Percentiles rank a stretch among this genome's conserved stretches.
phyloP scores from a whole-genome alignment of 2,329 filamentous ascomycete species.

The Xylariaceae sp. region DNA sequence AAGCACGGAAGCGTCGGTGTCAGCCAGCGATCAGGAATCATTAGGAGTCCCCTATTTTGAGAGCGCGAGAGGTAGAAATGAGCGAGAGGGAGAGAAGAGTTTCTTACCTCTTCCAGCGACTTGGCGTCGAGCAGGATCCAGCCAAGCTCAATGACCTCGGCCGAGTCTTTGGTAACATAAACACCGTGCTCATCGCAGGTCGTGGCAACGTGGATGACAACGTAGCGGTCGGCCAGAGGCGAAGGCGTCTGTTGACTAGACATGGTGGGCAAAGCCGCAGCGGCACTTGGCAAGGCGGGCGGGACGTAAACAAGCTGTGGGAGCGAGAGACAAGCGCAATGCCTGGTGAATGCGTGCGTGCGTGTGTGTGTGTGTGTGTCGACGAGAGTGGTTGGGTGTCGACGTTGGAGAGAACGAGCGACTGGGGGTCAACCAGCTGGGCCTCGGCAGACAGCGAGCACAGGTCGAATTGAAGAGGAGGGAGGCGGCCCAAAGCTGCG shows the following conservation, averaged over 20 bases:
- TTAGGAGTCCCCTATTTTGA: neutral
- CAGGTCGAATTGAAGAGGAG: no score
- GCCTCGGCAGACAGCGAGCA: no score
- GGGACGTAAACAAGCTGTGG: neutral
- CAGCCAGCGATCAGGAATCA: neutral
- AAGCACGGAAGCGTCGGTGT: neutral
- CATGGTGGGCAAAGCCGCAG: conserved; percentile 34
- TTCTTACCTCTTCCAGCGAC: conserved; percentile 82
- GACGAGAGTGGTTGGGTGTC: no score
- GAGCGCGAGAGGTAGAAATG: neutral
- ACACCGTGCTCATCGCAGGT: conserved; percentile 99
- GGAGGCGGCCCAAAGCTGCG: no score
- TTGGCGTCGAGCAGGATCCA: conserved; percentile 96
- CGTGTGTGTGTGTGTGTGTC: no score
- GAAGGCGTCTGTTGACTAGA: conserved; percentile 51
- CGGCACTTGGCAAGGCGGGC: conserved; percentile 7
- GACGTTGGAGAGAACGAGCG: no score
- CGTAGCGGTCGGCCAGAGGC: conserved; percentile 87
- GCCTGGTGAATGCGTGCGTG: no score
- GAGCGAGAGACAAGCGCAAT: no score
- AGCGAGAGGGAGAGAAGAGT: neutral
- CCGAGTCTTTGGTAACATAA: conserved; percentile 98
- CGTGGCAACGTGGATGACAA: conserved; percentile 97
- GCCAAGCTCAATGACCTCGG: conserved; percentile 97
- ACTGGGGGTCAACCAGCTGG: no score